phyloP scores from a whole-genome alignment of 2,329 filamentous ascomycete genomes.

The Cadophora malorum region DNA sequence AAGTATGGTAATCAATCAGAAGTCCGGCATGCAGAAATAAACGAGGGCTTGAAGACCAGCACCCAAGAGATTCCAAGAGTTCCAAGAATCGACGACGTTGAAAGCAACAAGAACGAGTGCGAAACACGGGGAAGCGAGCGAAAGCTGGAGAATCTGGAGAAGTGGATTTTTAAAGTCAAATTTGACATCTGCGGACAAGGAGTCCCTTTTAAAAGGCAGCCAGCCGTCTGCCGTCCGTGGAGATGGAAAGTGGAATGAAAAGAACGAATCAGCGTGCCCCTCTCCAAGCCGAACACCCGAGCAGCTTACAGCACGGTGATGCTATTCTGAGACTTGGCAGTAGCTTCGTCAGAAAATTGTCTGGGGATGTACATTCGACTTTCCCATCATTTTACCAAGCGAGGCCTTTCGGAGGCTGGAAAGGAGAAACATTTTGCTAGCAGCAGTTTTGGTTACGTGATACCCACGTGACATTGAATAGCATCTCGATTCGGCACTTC shows the following conservation, averaged over 20 bases:
- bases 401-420: slow-evolving; percentile 4
- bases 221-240: slow-evolving; percentile 4
- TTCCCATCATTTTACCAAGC: neutral
- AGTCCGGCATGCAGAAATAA: neutral
- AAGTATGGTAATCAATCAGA: slow-evolving; percentile 1
- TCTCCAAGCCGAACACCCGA: slow-evolving; percentile 1
- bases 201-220: slow-evolving; percentile 1
- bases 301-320: neutral
- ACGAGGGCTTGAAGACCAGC: neutral
- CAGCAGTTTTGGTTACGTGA: neutral
- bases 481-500: slow-evolving; percentile 5
- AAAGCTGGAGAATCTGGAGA: slow-evolving; percentile 12
- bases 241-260: neutral
- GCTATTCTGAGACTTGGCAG: neutral
- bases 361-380: neutral
- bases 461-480: neutral
- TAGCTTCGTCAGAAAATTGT: neutral
- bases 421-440: slow-evolving; percentile 5
- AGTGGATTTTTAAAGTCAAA: slow-evolving; percentile 7
- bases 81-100: neutral
- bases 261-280: neutral
- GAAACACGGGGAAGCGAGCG: slow-evolving; percentile 5
- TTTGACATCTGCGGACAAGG: neutral
- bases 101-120: neutral
- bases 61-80: neutral